phyloP scores from a whole-genome alignment of 352 stramenopile genomes.

The Globisporangium acanthophoron region DNA sequence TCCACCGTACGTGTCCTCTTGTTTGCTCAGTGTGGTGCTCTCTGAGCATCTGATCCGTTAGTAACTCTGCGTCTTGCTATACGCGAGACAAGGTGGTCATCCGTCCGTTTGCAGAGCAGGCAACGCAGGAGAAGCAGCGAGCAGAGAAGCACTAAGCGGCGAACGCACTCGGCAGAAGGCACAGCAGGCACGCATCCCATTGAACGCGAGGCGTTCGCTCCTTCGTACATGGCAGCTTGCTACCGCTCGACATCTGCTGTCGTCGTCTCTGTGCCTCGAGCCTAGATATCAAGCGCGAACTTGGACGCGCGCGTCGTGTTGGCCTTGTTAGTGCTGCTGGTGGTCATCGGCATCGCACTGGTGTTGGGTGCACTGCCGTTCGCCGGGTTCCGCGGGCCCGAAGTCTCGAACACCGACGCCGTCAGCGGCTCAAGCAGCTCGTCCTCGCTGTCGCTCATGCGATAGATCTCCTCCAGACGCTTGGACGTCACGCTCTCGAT shows the following conservation, averaged over 20 bases:
- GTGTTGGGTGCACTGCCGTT: conserved; percentile 7
- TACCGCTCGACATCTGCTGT: background rate
- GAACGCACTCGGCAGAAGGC: background rate
- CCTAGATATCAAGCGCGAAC: conserved; percentile 42
- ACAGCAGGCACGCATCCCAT: background rate
- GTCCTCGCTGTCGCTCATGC: conserved; percentile 84
- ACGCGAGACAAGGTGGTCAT: conserved; percentile 35
- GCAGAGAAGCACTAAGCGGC: conserved; percentile 3
- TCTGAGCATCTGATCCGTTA: background rate
- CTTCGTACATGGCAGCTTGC: background rate
- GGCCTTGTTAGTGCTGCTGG: conserved; percentile 11
- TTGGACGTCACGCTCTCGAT: conserved; percentile 47
- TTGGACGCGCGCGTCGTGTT: conserved; percentile 40
- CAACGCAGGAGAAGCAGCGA: conserved; percentile 1
- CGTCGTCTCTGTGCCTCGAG: background rate
- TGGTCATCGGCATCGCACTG: conserved; percentile 13
- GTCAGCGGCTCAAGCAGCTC: conserved; percentile 63
- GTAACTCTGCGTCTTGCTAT: background rate
- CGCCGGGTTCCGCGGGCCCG: conserved; percentile 27
- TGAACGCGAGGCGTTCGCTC: background rate
- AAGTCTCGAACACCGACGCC: conserved; percentile 42
- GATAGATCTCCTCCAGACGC: conserved; percentile 73
- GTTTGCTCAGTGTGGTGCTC: background rate
- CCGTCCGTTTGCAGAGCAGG: conserved; percentile 42
- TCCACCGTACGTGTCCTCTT: conserved; percentile 24